A percentile compares a stretch with the other conserved stretches of the same genome.
These are phyloP conservation scores for Papiliotrema fonsecae DNA, from an alignment of 1,284 basidiomycete genomes.

Conservation along the genomic window DNA sequence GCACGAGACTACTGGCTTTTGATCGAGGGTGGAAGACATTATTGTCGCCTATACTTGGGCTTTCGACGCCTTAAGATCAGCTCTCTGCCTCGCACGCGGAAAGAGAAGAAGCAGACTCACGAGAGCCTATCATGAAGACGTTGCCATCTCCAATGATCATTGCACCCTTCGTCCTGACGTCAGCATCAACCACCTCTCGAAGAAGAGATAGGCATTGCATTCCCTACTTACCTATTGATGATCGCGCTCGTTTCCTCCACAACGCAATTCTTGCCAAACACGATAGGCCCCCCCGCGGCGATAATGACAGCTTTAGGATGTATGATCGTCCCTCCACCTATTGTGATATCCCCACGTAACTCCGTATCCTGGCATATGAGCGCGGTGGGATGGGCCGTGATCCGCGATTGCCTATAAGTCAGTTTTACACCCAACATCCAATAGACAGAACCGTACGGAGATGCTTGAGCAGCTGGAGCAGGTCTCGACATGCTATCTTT, in stretches of 20 bases:
- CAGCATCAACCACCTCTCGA: neutral
- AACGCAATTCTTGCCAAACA: conserved; percentile 81
- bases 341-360: conserved; percentile 83
- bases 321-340: conserved; percentile 79
- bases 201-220: neutral
- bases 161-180: conserved; percentile 63
- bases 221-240: conserved; percentile 56
- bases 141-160: conserved; percentile 90
- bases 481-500: neutral
- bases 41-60: conserved; percentile 69
- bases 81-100: conserved; percentile 3
- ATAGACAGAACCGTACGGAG: neutral
- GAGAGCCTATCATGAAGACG: conserved; percentile 85
- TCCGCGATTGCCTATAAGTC: conserved; percentile 24
- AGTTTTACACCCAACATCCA: neutral
- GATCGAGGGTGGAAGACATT: conserved; percentile 80
- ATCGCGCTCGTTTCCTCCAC: conserved; percentile 86
- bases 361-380: conserved; percentile 83
- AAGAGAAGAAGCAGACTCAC: too few species aligned
- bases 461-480: neutral
- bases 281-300: conserved; percentile 77
- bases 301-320: conserved; percentile 90
- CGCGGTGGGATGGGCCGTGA: conserved; percentile 72
- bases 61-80: conserved; percentile 67
- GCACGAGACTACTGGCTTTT: conserved; percentile 71